Percentiles rank a stretch among this genome's conserved stretches.
phyloP scores from a whole-genome alignment of 2,329 filamentous ascomycete genomes.

The Aaosphaeria arxii region DNA sequence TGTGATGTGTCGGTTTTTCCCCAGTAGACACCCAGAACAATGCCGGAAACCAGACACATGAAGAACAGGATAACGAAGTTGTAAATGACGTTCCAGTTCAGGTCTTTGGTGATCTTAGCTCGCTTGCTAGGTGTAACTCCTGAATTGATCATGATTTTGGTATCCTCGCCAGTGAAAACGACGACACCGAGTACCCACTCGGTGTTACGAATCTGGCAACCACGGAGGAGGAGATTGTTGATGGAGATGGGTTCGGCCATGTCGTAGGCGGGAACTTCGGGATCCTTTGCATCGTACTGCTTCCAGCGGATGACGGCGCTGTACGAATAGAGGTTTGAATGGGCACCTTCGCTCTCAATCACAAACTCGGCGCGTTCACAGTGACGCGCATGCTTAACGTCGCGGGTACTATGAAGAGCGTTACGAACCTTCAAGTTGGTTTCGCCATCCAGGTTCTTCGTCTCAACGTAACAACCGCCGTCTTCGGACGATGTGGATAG shows the following conservation, averaged over 20 bases:
- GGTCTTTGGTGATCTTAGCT: conserved; percentile 81
- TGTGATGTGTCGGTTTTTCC: conserved; percentile 69
- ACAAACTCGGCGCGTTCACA: conserved; percentile 86
- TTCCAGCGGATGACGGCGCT: conserved; percentile 86
- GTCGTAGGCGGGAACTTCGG: conserved; percentile 61
- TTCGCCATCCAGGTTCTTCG: conserved; percentile 96
- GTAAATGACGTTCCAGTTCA: conserved; percentile 97
- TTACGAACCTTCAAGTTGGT: conserved; percentile 96
- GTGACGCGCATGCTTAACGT: conserved; percentile 83
- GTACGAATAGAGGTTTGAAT: conserved; percentile 94
- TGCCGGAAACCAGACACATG: conserved; percentile 84
- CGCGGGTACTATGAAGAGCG: conserved; percentile 79
- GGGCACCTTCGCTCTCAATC: conserved; percentile 86
- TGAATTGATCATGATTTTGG: conserved; percentile 99
- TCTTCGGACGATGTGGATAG: conserved; percentile 91
- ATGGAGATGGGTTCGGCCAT: conserved; percentile 94
- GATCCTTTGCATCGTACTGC: conserved; percentile 65
- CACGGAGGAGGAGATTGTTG: conserved; percentile 91
- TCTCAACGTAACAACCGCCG: conserved; percentile 95
- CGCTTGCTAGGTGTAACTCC: conserved; percentile 94
- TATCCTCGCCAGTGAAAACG: conserved; percentile 91
- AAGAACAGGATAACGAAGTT: conserved; percentile 87
- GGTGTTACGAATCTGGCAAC: conserved; percentile 90
- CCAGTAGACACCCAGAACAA: conserved; percentile 85
- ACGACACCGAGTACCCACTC: conserved; percentile 94